phyloP scores from a whole-genome alignment of 2,329 filamentous ascomycete species.

The Dactylella cylindrospora region DNA sequence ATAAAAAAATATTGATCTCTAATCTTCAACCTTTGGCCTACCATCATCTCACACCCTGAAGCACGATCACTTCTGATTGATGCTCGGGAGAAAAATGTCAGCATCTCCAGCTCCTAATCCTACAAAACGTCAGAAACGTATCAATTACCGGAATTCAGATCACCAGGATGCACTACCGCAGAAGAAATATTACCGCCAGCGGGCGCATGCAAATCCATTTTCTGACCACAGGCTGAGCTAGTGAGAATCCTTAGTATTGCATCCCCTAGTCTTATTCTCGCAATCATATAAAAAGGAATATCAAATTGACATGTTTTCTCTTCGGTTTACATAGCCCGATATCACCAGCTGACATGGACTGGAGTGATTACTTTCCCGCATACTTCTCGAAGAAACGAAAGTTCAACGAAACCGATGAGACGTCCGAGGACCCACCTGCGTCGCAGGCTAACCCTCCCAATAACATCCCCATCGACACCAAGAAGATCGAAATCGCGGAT shows the following conservation, averaged over 20 bases:
- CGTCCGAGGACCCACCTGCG: conserved; percentile 30
- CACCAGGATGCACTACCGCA: conserved; percentile 64
- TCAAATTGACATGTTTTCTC: neutral
- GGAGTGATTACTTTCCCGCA: conserved; percentile 78
- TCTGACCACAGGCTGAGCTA: conserved; percentile 89
- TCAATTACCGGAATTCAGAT: conserved; percentile 34
- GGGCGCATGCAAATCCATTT: conserved; percentile 97
- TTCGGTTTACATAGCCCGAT: conserved; percentile 62
- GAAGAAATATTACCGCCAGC: conserved; percentile 95
- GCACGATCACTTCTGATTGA: no score
- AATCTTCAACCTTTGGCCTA: no score
- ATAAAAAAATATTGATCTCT: no score
- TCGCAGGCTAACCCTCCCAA: conserved; percentile 22
- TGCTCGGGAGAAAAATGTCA: no score
- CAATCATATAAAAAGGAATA: no score
- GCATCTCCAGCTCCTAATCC: conserved; percentile 22
- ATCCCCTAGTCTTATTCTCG: conserved; percentile 18
- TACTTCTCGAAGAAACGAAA: conserved; percentile 59
- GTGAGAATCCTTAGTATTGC: conserved; percentile 58
- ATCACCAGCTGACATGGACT: conserved; percentile 83
- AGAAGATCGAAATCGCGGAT: conserved; percentile 86
- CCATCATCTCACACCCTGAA: no score
- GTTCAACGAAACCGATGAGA: conserved; percentile 49
- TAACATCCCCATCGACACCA: conserved; percentile 52
- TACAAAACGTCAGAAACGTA: conserved; percentile 38